These are phyloP conservation scores for Solanum chacoense DNA, from an alignment of 305 asterid genomes.

Conservation along the genomic window DNA sequence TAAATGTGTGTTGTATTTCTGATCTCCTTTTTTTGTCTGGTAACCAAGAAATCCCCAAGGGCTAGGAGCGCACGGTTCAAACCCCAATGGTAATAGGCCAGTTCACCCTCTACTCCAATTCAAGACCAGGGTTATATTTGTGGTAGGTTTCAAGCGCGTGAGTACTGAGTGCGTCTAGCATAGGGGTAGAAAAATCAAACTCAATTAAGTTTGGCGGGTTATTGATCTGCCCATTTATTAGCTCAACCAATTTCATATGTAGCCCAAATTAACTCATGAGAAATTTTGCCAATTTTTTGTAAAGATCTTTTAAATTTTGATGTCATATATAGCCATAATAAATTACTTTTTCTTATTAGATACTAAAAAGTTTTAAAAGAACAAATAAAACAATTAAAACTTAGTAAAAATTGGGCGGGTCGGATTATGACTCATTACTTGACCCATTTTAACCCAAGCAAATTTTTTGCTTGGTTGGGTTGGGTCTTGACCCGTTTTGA, in stretches of 20 bases:
- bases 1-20: neutral
- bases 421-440: neutral
- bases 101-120: neutral
- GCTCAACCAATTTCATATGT: neutral
- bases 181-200: too few species aligned
- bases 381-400: neutral
- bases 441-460: neutral
- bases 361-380: neutral
- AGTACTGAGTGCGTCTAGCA: neutral
- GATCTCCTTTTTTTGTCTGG: neutral
- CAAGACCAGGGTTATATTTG: neutral
- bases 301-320: neutral
- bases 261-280: neutral
- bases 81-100: neutral
- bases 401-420: neutral
- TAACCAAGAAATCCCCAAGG: neutral
- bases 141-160: neutral
- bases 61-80: neutral
- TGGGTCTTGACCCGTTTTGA: neutral
- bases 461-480: neutral
- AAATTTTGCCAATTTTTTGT: neutral
- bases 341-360: neutral
- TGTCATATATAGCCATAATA: neutral
- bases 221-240: too few species aligned
- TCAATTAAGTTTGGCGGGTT: too few species aligned